Base-by-base conservation (phyloP, 768 basidiomycete genomes). In the Lentinula raphanica region DNA sequence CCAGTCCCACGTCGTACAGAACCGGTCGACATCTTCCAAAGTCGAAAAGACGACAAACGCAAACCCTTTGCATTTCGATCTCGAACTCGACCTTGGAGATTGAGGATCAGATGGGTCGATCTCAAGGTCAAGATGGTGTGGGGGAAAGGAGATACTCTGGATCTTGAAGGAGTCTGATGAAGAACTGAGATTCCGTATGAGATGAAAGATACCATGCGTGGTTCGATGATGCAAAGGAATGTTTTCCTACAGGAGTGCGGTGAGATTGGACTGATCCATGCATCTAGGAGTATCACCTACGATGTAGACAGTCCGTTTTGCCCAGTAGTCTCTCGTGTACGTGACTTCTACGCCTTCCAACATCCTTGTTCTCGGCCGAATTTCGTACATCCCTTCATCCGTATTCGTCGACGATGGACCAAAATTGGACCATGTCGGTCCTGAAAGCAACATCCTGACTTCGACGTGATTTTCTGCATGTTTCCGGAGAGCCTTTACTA, bases 21-120 rank as follows among this genome's bases (percentile, higher is more conserved):
- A 59, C 1, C 66, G 59, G 7, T 78, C 69, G 2, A 71, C 75
- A 25, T 83, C 77, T 1, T 71, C 67, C 1, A 66, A 35, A 4
- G 69, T 58, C 2, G 74, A 68, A 44, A 92, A 72, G 0, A 83
- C 83, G 55, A 92, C 72, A 28, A 93, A 79, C 0, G 89, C 88
- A 60, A 92, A 92, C 1, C 88, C 87, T 73, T 87, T 92, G 69
- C 80, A 86, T 55, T 78, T 80, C 2, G 86, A 82, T 13, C 71
- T 62, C 25, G 79, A 76, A 1, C 71, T 62, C 25, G 79, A 76
- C 2, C 71, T 81, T 13, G 81, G 78, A 53, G 75, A 8, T 4
- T 21, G 38, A 31, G 17, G 38, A 12, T 27, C 15, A 12, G 44
- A 44, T 25, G 29, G 3, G 17, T 31, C 46, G 45, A 28, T 15